Conservation (phyloP, 345 rosid genomes). For the Schrenkiella parvula region DNA sequence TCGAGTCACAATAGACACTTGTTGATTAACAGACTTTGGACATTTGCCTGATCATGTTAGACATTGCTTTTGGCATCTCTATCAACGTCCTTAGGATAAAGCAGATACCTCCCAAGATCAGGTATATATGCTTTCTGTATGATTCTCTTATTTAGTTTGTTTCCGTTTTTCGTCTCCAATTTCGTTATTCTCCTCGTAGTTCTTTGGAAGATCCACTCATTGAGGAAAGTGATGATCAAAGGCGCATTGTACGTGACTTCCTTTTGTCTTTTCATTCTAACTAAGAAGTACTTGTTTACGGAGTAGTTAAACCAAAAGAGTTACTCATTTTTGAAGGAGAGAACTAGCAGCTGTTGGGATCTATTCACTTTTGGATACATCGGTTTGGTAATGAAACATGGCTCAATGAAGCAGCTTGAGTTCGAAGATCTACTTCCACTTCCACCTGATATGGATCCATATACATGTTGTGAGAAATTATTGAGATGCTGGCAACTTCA, state of each 20-base stretch:
- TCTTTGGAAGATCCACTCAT: conserved; percentile 61
- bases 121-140: conserved; percentile 40
- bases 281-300: neutral
- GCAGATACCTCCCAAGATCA: conserved; percentile 31
- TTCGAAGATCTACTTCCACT: conserved; percentile 74
- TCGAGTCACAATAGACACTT: neutral
- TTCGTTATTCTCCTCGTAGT: conserved; percentile 35
- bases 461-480: conserved; percentile 55
- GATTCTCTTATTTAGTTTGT: neutral
- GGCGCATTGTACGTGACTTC: conserved; percentile 32
- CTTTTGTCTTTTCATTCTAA: neutral
- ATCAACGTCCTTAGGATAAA: conserved; percentile 52
- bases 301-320: conserved; percentile 1
- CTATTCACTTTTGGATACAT: conserved; percentile 60
- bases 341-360: conserved; percentile 50
- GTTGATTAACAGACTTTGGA: conserved; percentile 32
- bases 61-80: conserved; percentile 54
- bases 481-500: conserved; percentile 61
- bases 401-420: conserved; percentile 70
- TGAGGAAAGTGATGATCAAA: conserved; percentile 39
- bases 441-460: conserved; percentile 75
- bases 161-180: neutral
- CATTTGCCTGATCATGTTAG: conserved; percentile 49
- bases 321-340: conserved; percentile 38
- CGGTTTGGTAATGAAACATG: conserved; percentile 53